These are phyloP conservation scores for Hymenoscyphus scutula DNA, from an alignment of 2,329 filamentous ascomycete species.

Conservation along the genomic window DNA sequence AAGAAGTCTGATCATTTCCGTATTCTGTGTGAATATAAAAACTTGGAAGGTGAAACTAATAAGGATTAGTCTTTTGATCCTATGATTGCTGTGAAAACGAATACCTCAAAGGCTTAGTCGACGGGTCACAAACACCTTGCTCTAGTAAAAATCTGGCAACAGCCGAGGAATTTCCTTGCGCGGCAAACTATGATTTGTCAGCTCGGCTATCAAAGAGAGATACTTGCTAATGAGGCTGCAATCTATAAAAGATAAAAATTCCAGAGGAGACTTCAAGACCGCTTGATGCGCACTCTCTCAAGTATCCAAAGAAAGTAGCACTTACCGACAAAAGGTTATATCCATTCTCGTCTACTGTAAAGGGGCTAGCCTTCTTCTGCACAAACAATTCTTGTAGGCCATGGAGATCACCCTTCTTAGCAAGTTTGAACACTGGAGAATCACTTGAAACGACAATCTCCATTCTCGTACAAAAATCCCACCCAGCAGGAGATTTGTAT, in stretches of 20 bases:
- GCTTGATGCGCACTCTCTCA: too few species aligned
- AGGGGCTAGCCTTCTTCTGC: not conserved
- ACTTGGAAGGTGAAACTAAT: not conserved
- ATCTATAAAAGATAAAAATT: too few species aligned
- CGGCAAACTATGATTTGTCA: too few species aligned
- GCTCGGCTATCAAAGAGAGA: too few species aligned
- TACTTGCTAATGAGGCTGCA: too few species aligned
- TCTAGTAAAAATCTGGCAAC: conserved; percentile 8
- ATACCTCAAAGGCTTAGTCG: not conserved
- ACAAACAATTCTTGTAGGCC: not conserved
- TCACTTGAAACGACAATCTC: not conserved
- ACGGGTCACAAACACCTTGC: not conserved
- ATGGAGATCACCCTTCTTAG: not conserved
- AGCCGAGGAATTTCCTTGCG: too few species aligned
- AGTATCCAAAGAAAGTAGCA: not conserved
- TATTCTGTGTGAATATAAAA: not conserved
- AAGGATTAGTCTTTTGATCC: not conserved
- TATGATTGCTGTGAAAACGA: too few species aligned
- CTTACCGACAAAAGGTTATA: not conserved
- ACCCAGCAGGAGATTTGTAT: conserved; percentile 5
- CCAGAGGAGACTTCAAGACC: not conserved
- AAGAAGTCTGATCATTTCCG: not conserved
- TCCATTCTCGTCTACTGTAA: not conserved
- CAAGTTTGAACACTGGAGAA: not conserved
- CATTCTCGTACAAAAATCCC: conserved; percentile 8